Evolutionary conservation across 768 basidiomycete species (phyloP).

Genomic region (Lactarius deliciosus): DNA sequence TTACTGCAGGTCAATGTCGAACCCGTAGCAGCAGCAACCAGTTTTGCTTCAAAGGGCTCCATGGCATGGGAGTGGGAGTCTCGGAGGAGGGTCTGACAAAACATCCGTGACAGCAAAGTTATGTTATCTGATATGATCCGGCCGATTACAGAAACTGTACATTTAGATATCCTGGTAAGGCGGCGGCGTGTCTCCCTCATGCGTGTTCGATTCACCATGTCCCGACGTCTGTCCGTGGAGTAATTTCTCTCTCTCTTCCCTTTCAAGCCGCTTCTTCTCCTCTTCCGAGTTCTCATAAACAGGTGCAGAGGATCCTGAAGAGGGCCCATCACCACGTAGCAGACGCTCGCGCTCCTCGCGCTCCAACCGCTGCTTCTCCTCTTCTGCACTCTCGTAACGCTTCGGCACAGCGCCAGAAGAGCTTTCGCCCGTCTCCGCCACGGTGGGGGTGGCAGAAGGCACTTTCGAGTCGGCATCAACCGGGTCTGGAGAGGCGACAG

Average conservation of each 20-base stretch:
- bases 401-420: slow-evolving; percentile 20
- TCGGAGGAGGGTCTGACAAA: too few relatives aligned
- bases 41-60: slow-evolving; percentile 77
- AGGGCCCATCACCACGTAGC: slow-evolving; percentile 33
- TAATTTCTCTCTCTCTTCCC: slow-evolving; percentile 63
- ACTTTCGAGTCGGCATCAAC: slow-evolving; percentile 33
- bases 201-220: slow-evolving; percentile 7
- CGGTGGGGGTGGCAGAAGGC: slow-evolving; percentile 52
- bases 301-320: slow-evolving; percentile 25
- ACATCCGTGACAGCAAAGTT: too few relatives aligned
- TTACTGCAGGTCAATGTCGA: slow-evolving; percentile 81
- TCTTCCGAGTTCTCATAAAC: slow-evolving; percentile 51
- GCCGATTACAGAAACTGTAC: too few relatives aligned
- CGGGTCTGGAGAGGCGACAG: slow-evolving; percentile 37
- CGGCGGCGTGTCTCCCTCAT: slow-evolving; percentile 42
- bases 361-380: slow-evolving; percentile 64
- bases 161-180: slow-evolving; percentile 45
- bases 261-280: slow-evolving; percentile 62
- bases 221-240: not conserved
- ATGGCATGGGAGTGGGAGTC: slow-evolving; percentile 31
- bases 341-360: slow-evolving; percentile 52
- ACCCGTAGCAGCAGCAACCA: slow-evolving; percentile 76
- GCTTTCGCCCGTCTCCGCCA: slow-evolving; percentile 65
- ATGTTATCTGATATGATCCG: too few relatives aligned
- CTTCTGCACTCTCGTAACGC: slow-evolving; percentile 51